phyloP scores from a whole-genome alignment of 805 yeast species.

The Saturnispora ahearnii region DNA sequence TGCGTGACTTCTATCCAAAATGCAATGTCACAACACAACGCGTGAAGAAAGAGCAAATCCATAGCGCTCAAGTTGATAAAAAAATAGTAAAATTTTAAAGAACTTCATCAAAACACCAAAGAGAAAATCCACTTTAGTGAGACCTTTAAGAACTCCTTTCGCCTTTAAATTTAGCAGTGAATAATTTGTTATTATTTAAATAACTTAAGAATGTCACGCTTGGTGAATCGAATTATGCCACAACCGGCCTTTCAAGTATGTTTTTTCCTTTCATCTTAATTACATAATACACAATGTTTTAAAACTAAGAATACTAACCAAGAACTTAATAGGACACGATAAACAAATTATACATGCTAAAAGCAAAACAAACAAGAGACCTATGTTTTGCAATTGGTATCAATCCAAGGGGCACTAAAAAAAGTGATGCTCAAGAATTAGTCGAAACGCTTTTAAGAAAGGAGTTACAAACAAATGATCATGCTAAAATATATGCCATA shows the following conservation, averaged over 20 bases:
- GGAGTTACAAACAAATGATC: conserved; percentile 26
- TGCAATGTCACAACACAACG: too few relatives aligned
- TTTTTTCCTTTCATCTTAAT: neutral
- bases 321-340: neutral
- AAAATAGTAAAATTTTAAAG: neutral
- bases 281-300: neutral
- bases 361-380: neutral
- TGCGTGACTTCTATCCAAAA: too few relatives aligned
- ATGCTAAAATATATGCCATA: conserved; percentile 37
- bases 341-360: neutral
- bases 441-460: conserved; percentile 1
- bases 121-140: neutral
- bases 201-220: neutral
- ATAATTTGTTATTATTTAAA: neutral
- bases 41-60: too few relatives aligned
- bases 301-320: neutral
- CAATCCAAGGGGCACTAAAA: conserved; percentile 1
- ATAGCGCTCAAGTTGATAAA: neutral
- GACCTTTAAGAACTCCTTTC: neutral
- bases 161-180: neutral
- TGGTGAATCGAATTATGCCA: neutral
- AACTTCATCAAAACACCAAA: neutral
- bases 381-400: neutral
- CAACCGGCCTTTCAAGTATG: neutral
- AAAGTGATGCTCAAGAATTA: conserved; percentile 6